Conservation (phyloP, 345 rosid species). For the Camelina laxa region DNA sequence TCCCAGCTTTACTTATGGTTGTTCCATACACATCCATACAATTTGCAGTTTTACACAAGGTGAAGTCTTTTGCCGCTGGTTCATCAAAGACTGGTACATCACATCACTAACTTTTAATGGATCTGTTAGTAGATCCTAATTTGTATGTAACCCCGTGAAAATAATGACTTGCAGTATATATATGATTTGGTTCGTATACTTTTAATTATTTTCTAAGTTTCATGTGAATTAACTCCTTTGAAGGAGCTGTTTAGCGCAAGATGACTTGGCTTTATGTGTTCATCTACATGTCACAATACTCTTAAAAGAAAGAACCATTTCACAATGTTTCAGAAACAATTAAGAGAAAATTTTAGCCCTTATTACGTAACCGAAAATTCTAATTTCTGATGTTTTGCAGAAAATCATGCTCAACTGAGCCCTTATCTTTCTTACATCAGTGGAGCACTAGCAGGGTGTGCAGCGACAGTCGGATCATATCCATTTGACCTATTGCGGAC, state of each 20-base stretch:
- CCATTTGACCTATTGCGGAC: conserved; percentile 27
- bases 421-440: conserved; percentile 28
- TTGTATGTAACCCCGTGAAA: neutral
- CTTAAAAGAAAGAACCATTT: neutral
- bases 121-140: neutral
- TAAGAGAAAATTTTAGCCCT: neutral
- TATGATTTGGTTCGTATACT: neutral
- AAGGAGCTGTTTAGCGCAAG: neutral
- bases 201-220: neutral
- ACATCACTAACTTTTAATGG: neutral
- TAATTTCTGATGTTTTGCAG: conserved; percentile 2
- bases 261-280: neutral
- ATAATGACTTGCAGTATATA: neutral
- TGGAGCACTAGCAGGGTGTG: conserved; percentile 21
- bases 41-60: conserved; percentile 22
- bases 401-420: conserved; percentile 21
- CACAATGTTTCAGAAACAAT: neutral
- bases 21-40: conserved; percentile 22
- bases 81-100: conserved; percentile 22
- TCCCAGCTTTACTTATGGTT: conserved; percentile 27
- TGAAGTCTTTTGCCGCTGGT: conserved; percentile 27
- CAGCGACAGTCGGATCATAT: conserved; percentile 10
- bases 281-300: neutral
- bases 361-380: neutral
- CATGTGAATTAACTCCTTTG: neutral